These are phyloP conservation scores for Yarrowia bubula DNA, from an alignment of 805 yeast species.

Conservation along the genomic window DNA sequence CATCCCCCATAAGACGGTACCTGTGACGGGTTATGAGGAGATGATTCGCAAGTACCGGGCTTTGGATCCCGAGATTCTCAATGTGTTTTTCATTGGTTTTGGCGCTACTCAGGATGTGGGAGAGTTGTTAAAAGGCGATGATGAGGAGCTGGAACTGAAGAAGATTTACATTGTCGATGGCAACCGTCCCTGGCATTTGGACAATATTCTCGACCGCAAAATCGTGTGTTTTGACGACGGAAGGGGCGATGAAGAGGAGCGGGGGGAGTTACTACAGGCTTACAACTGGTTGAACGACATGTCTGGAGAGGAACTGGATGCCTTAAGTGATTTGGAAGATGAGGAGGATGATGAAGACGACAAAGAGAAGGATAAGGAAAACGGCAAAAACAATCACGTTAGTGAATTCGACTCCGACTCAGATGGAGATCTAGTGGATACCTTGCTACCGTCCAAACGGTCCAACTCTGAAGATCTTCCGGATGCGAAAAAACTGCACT, in stretches of 20 bases:
- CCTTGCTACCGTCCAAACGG: neutral
- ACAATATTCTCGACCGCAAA: conserved; percentile 74
- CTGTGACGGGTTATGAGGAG: conserved; percentile 89
- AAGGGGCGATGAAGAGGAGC: conserved; percentile 31
- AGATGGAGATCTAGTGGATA: conserved; percentile 30
- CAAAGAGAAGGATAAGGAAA: neutral
- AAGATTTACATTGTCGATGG: conserved; percentile 84
- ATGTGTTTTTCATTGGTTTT: conserved; percentile 81
- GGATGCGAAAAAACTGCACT: conserved; percentile 9
- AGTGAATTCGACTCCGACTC: neutral
- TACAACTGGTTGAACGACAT: conserved; percentile 30
- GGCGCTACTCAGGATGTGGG: conserved; percentile 89
- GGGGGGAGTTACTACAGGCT: neutral
- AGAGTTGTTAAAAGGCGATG: conserved; percentile 45
- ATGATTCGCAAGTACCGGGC: conserved; percentile 56
- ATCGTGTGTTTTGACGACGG: conserved; percentile 88
- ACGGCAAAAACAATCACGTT: neutral
- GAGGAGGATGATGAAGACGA: conserved; percentile 30
- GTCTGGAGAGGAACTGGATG: conserved; percentile 29
- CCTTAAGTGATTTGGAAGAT: conserved; percentile 28
- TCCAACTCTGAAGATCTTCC: conserved; percentile 26
- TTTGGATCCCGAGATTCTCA: conserved; percentile 71
- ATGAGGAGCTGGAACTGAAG: conserved; percentile 41
- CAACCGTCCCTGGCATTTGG: conserved; percentile 94
- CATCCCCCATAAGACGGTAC: conserved; percentile 83